These are phyloP conservation scores for Cladosporium sp. DNA, from an alignment of 2,329 filamentous ascomycete genomes.

Conservation along the genomic window DNA sequence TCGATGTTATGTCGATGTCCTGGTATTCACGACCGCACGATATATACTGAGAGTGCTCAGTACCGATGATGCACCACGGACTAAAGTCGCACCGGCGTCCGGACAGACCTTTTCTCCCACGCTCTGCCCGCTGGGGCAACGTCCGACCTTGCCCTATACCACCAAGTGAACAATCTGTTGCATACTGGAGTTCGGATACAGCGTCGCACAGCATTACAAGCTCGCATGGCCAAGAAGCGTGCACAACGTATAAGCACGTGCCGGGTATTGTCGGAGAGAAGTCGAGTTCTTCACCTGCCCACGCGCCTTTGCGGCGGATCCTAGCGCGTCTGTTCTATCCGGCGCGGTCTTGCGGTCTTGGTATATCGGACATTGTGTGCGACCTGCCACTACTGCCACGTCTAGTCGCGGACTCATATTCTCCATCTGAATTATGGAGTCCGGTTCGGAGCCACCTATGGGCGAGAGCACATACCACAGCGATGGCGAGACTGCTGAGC, in stretches of 20 bases:
- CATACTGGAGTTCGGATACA: neutral
- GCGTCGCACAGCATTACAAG: neutral
- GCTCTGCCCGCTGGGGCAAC: conserved; percentile 11
- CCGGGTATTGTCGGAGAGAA: conserved; percentile 9
- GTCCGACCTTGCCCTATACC: conserved; percentile 14
- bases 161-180: neutral
- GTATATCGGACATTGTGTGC: conserved; percentile 14
- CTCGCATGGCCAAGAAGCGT: conserved; percentile 9
- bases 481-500: conserved; percentile 11
- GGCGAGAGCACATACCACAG: conserved; percentile 12
- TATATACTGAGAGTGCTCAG: conserved; percentile 8
- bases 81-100: neutral
- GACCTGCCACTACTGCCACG: neutral
- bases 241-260: neutral
- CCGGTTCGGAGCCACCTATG: neutral
- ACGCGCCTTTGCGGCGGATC: conserved; percentile 13
- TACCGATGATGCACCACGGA: neutral
- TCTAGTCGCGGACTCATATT: conserved; percentile 4
- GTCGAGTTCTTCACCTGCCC: neutral
- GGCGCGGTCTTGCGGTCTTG: conserved; percentile 13
- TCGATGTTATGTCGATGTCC: neutral
- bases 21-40: neutral
- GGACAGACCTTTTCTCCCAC: conserved; percentile 16
- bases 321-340: conserved; percentile 17
- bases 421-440: conserved; percentile 12